Evolutionary conservation across 1,139 yeast genomes (phyloP).

Genomic region (Blastobotrys illinoisensis): DNA sequence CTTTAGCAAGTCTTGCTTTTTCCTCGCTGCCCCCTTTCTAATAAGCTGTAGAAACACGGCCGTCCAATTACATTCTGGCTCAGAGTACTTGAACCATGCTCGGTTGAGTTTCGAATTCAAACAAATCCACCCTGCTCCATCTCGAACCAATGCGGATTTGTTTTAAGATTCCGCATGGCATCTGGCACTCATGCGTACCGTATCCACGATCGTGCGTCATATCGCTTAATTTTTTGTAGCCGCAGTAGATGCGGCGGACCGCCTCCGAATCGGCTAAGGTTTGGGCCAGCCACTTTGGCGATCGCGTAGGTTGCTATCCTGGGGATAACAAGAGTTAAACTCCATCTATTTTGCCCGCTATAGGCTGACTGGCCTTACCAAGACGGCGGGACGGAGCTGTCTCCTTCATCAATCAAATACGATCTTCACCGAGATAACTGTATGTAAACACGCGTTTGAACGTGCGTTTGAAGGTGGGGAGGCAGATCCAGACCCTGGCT

Average conservation of each 20-base stretch:
- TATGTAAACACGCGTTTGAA: neutral
- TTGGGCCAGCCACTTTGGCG: neutral
- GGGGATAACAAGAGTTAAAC: neutral
- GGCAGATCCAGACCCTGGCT: neutral
- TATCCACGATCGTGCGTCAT: neutral
- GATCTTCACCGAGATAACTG: neutral
- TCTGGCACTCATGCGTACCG: neutral
- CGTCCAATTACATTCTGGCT: neutral
- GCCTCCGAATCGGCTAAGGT: neutral
- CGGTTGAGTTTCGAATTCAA: neutral
- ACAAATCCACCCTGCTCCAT: neutral
- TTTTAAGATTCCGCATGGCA: neutral
- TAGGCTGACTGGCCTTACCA: neutral
- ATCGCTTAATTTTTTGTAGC: neutral
- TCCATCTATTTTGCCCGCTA: neutral
- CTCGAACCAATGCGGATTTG: neutral
- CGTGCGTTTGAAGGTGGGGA: neutral
- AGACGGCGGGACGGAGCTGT: neutral
- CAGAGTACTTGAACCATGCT: neutral
- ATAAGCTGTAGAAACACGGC: neutral
- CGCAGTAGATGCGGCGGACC: neutral
- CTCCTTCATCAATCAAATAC: neutral
- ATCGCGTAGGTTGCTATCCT: neutral
- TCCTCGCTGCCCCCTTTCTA: neutral
- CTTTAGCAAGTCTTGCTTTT: neutral